Evolutionary conservation across 176 grass and related monocot genomes (phyloP).

Genomic region (Zea mays): Zm-B73-REFERENCE-NAM-5.0 NC_050104.1:118404501-118405000

Average conservation of each 20-base stretch:
- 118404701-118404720: conserved; percentile 71
- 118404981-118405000: conserved; percentile 22
- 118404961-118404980: background rate
- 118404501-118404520: conserved; percentile 75
- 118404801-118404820: conserved; percentile 3
- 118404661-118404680: conserved; percentile 57
- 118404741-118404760: conserved; percentile 71
- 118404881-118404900: conserved; percentile 13
- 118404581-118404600: conserved; percentile 62
- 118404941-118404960: conserved; percentile 33
- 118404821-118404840: background rate
- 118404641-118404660: conserved; percentile 59
- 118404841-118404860: too few relatives aligned
- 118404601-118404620: conserved; percentile 46
- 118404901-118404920: background rate
- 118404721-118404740: conserved; percentile 68
- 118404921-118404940: background rate
- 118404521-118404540: conserved; percentile 84
- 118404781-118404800: conserved; percentile 28
- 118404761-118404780: conserved; percentile 36
- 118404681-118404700: conserved; percentile 74
- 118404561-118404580: conserved; percentile 71
- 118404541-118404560: conserved; percentile 50
- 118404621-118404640: conserved; percentile 46
- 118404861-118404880: too few relatives aligned